Evolutionary conservation across 192 early-diverging fungal species (phyloP), one percentile per base, ranked within the genome.

Genomic region (Coemansia sp.): DNA sequence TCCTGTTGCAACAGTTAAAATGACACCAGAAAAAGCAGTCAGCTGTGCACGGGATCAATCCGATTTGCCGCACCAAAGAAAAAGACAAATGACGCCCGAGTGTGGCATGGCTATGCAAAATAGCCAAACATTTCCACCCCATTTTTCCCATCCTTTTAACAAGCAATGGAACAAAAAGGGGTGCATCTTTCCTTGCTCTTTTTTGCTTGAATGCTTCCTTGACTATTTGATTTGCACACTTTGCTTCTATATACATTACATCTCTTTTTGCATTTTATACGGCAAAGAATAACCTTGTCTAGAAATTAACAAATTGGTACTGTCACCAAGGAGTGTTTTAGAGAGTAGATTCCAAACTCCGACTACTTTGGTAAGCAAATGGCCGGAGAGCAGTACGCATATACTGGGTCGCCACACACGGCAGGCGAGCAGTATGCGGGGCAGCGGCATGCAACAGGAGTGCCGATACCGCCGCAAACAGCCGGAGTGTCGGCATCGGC

Each of bases 321-420:
- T 34, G 31, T 6, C 31, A 34, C 31, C 31, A 34, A 34, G 31
- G 31, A 7, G 8, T n/a, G n/a, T 14, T 9, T n/a, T 21, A 21
- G 21, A 46, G 42, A 46, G 12, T n/a, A 46, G 14, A n/a, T 17
- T 46, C 42, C 42, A 46, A 46, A 46, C 42, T 46, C 42, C 42
- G 42, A 46, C 42, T n/a, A 34, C 31, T 46, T 46, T 46, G 42
- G 42, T 12, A 12, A 46, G n/a, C n/a, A 46, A 74, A 74, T 74
- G 72, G 25, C 57, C 14, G 53, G 54, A 55, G 72, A 68, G 46
- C 57, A 63, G 54, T 74, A 74, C 44, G 47, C 58, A 31, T 68
- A 68, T 24, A 57, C 34, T 44, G 66, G 72, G 28, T 58, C 66
- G 17, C 66, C 62, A 34, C 72, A 68, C 62, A 53, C 66, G 10